phyloP scores from a whole-genome alignment of 768 basidiomycete species.

The Rossbeevera mucosa region DNA sequence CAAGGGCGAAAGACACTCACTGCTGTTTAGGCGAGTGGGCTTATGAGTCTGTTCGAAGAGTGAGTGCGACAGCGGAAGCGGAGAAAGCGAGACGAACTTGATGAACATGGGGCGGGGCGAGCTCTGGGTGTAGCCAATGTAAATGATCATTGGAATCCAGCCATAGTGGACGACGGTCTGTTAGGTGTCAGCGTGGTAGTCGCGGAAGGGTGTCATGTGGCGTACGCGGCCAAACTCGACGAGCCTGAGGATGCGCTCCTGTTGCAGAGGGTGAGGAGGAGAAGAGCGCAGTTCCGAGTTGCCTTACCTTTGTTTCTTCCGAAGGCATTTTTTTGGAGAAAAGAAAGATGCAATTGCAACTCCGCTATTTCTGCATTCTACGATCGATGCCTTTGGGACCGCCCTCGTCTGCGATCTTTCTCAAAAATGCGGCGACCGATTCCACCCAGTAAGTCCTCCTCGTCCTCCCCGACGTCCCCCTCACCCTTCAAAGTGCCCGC shows the following conservation, averaged over 20 bases:
- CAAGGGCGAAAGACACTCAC: slow-evolving; percentile 28
- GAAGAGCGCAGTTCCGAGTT: background rate
- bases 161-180: slow-evolving; percentile 90
- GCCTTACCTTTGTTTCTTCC: slow-evolving; percentile 80
- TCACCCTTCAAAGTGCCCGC: slow-evolving; percentile 47
- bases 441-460: slow-evolving; percentile 32
- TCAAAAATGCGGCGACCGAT: slow-evolving; percentile 34
- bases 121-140: slow-evolving; percentile 88
- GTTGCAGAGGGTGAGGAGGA: background rate
- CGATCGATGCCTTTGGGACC: slow-evolving; percentile 41
- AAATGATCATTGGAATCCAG: slow-evolving; percentile 97
- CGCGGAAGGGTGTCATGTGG: slow-evolving; percentile 13
- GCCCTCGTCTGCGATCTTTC: slow-evolving; percentile 42
- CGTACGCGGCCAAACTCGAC: slow-evolving; percentile 79
- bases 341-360: slow-evolving; percentile 24
- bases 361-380: slow-evolving; percentile 18
- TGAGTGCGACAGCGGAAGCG: background rate
- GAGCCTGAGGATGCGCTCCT: slow-evolving; percentile 78
- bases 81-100: slow-evolving; percentile 61
- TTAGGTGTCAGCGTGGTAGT: slow-evolving; percentile 3
- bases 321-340: slow-evolving; percentile 59
- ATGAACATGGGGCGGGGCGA: slow-evolving; percentile 93
- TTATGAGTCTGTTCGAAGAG: slow-evolving; percentile 65
- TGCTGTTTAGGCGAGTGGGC: slow-evolving; percentile 82
- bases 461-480: background rate